Conservation (phyloP, 2,329 filamentous ascomycete genomes). For the Biscogniauxia marginata region DNA sequence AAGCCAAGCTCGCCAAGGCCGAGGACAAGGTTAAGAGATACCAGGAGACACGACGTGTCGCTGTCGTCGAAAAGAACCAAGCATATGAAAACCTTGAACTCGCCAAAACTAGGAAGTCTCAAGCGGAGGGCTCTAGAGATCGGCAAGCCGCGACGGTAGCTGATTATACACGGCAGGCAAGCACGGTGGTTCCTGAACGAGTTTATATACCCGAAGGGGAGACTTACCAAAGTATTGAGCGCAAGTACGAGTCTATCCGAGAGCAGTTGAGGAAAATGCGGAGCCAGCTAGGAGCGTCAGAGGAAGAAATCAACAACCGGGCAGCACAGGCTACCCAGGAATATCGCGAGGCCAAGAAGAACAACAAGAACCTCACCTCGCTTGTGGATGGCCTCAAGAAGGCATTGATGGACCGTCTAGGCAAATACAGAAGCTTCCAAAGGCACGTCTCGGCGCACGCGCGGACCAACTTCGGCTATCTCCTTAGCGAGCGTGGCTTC, state of each 20-base stretch:
- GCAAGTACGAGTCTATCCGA: conserved; percentile 53
- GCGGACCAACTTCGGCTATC: conserved; percentile 80
- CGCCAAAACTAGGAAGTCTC: conserved; percentile 44
- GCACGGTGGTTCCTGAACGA: conserved; percentile 50
- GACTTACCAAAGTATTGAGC: conserved; percentile 55
- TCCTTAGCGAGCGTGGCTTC: conserved; percentile 87
- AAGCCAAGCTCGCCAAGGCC: conserved; percentile 53
- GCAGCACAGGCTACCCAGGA: conserved; percentile 40
- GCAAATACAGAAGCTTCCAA: conserved; percentile 79
- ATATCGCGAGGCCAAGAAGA: conserved; percentile 40
- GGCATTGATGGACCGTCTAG: conserved; percentile 67
- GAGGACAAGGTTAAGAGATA: conserved; percentile 50
- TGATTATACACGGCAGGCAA: conserved; percentile 56
- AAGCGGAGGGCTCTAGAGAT: conserved; percentile 47
- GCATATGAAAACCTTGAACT: conserved; percentile 52
- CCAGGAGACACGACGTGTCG: conserved; percentile 49
- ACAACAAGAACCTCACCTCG: conserved; percentile 44
- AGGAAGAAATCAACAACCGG: conserved; percentile 60
- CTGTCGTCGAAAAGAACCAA: conserved; percentile 61
- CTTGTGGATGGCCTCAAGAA: conserved; percentile 46
- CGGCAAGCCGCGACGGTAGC: conserved; percentile 47
- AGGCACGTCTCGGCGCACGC: conserved; percentile 82
- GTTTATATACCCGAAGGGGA: conserved; percentile 64
- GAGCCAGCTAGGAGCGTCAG: conserved; percentile 58
- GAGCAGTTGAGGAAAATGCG: conserved; percentile 59